These are phyloP conservation scores for Exobasidium rhododendri DNA, from an alignment of 1,284 basidiomycete species.

Conservation along the genomic window DNA sequence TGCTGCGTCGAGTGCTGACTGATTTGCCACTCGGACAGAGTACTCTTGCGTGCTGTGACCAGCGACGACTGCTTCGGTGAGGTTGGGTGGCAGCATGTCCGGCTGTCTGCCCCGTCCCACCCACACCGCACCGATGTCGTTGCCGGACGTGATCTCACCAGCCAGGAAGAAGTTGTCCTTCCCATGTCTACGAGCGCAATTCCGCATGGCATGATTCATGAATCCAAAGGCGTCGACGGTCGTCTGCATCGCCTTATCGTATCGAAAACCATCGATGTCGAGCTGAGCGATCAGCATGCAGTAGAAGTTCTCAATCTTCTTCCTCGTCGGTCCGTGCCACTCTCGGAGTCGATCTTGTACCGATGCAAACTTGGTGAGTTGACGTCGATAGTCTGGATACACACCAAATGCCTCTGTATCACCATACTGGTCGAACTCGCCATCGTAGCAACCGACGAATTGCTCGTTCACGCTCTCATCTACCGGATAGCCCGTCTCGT, in stretches of 20 bases:
- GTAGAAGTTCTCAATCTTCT: conserved; percentile 4
- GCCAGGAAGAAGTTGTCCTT: conserved; percentile 10
- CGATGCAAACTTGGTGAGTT: conserved; percentile 2
- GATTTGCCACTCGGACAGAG: not conserved
- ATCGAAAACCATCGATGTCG: conserved; percentile 11
- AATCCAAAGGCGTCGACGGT: conserved; percentile 9
- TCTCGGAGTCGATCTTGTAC: conserved; percentile 8
- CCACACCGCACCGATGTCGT: not conserved
- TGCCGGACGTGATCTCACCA: conserved; percentile 7
- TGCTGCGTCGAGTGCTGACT: not conserved
- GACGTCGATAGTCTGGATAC: conserved; percentile 6
- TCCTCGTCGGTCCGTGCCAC: not conserved
- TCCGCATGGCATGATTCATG: conserved; percentile 8
- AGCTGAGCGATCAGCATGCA: conserved; percentile 11
- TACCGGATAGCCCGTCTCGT: conserved; percentile 5
- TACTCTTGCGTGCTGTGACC: not conserved
- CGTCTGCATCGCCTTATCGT: conserved; percentile 11
- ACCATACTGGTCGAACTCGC: conserved; percentile 9
- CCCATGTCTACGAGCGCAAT: conserved; percentile 5
- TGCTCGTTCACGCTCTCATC: not conserved
- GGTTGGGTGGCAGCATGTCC: conserved; percentile 5
- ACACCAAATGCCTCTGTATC: conserved; percentile 11
- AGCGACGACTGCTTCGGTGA: not conserved
- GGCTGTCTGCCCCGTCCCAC: conserved; percentile 3
- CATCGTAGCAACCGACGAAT: not conserved